These are phyloP conservation scores for Pseudophaeomoniella oleicola DNA, from an alignment of 2,329 filamentous ascomycete genomes.

Conservation along the genomic window DNA sequence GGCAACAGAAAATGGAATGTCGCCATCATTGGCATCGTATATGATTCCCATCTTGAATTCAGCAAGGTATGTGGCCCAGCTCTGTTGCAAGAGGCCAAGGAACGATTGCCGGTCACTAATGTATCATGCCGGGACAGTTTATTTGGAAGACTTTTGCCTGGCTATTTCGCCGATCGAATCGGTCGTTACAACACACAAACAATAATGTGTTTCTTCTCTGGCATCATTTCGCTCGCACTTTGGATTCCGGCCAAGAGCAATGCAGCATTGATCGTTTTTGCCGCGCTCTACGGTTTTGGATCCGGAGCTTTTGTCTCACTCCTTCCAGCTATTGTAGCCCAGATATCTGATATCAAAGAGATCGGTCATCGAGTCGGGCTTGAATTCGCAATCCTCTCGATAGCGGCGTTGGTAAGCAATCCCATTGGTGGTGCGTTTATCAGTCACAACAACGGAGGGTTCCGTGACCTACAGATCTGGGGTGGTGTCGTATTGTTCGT, in stretches of 20 bases:
- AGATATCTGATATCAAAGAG: constrained; percentile 8
- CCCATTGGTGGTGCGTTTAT: constrained; percentile 54
- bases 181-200: constrained; percentile 11
- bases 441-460: constrained; percentile 28
- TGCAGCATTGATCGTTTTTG: constrained; percentile 10
- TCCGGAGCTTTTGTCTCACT: constrained; percentile 10
- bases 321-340: constrained; percentile 8
- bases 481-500: no score
- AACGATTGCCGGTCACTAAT: no score
- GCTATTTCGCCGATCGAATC: constrained; percentile 8
- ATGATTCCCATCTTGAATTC: constrained; percentile 11
- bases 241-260: constrained; percentile 7
- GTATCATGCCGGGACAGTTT: no score
- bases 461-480: no score
- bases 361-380: constrained; percentile 45
- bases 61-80: constrained; percentile 3
- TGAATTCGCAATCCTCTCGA: constrained; percentile 44
- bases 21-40: constrained; percentile 5
- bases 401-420: constrained; percentile 52
- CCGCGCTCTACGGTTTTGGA: constrained; percentile 12
- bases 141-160: constrained; percentile 9
- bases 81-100: no score
- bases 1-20: constrained; percentile 11
- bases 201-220: constrained; percentile 4
- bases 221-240: constrained; percentile 6